Evolutionary conservation across 108 stramenopile species (phyloP).

Genomic region (Aurantiochytrium sp.): DNA sequence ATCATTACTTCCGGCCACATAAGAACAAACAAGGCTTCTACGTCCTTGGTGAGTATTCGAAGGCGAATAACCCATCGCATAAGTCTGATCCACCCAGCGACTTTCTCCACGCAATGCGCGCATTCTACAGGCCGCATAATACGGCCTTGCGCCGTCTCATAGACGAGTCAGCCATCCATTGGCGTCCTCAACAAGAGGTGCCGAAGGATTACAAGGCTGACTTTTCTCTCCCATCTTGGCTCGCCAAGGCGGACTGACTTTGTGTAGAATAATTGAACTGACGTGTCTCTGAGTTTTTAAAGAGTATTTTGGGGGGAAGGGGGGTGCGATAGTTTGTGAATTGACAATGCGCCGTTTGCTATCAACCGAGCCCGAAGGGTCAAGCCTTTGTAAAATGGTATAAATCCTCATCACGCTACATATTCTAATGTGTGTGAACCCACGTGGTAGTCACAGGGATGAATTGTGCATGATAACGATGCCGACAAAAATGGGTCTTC

Average conservation of each 20-base stretch:
- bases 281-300: neutral
- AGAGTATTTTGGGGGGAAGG: too few species aligned
- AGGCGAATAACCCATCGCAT: slow-evolving; percentile 1
- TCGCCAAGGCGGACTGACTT: neutral
- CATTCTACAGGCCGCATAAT: neutral
- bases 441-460: too few species aligned
- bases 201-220: neutral
- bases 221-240: neutral
- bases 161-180: neutral
- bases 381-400: too few species aligned
- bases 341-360: too few species aligned
- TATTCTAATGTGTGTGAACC: too few species aligned
- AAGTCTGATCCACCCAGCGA: neutral
- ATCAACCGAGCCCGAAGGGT: too few species aligned
- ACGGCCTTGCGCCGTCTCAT: neutral
- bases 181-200: neutral
- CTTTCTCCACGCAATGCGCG: neutral
- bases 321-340: too few species aligned
- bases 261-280: neutral
- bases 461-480: too few species aligned
- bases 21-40: neutral
- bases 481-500: too few species aligned
- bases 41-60: neutral
- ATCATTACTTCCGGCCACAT: neutral
- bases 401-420: too few species aligned